These are phyloP conservation scores for Hibiscus trionum DNA, from an alignment of 345 rosid genomes.

Conservation along the genomic window DNA sequence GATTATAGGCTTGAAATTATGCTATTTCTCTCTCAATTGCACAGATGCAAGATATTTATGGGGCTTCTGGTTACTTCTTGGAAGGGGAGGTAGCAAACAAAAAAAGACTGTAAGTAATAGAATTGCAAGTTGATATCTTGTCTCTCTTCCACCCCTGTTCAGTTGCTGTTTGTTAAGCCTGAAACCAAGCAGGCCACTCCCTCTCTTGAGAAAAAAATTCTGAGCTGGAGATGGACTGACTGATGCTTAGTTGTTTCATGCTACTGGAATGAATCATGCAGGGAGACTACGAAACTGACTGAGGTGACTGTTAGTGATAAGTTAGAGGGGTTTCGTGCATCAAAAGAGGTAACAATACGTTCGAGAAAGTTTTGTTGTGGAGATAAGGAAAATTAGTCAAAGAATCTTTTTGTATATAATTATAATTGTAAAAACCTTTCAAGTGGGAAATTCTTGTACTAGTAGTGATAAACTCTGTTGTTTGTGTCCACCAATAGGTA, in stretches of 20 bases:
- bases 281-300: constrained; percentile 55
- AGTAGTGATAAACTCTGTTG: not conserved
- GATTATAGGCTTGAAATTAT: constrained; percentile 10
- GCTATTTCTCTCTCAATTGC: constrained; percentile 11
- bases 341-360: constrained; percentile 56
- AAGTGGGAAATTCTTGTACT: not conserved
- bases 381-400: constrained; percentile 6
- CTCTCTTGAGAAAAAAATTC: not conserved
- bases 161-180: not conserved
- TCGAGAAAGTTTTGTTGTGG: not conserved
- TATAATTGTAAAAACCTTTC: not conserved
- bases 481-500: not conserved
- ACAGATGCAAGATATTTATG: constrained; percentile 89
- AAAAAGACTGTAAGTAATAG: constrained; percentile 18
- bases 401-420: not conserved
- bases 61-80: constrained; percentile 87
- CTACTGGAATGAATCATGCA: constrained; percentile 25
- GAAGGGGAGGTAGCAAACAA: constrained; percentile 46
- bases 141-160: not conserved
- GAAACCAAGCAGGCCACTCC: not conserved
- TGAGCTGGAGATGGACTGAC: not conserved
- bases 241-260: not conserved
- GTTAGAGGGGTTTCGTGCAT: constrained; percentile 77
- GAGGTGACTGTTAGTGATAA: constrained; percentile 73
- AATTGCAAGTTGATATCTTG: constrained; percentile 32